Base-by-base conservation (phyloP, 2,329 filamentous ascomycete genomes). In the Reticulascus tulasneorum region DNA sequence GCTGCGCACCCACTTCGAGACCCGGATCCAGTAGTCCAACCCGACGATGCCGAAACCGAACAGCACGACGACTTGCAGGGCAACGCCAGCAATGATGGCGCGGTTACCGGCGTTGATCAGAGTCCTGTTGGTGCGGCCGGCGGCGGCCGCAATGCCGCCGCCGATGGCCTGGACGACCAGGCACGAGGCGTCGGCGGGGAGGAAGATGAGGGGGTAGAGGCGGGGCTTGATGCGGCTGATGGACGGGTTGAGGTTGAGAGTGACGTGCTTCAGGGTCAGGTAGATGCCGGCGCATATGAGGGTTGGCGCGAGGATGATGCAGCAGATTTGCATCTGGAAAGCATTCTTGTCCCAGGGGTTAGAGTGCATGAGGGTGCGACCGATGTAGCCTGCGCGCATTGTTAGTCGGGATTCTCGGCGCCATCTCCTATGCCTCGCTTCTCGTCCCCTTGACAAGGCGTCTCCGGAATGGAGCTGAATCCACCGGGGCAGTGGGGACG, bases 241-340 rank as follows among this genome's bases (percentile, higher is more conserved):
- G 23, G 47, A 27, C 8, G 73, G 66, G 55, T 62, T 64, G 42
- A 77, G 61, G 29, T 65, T 56, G 22, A 74, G 58, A 39, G 70
- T 66, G 46, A 76, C 56, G 62, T 80, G 77, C 55, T 79, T 78
- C 40, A 82, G 70, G 4, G 74, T 79, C 18, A 83, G 69, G 61
- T 82, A 83, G 55, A 82, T 73, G 50, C 67, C 71, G 45, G 77
- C 75, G 57, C 76, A 78, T 56, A 81, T 64, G 40, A 82, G 67
- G 20, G 77, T 76, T 4, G 74, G 74, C n/a, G 63, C 72, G 33
- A 78, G 65, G 56, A 78, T 73, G 59, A 79, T 75, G 56, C 67
- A 63, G 58, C 68, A 69, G 54, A 81, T 78, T 44, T 80, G 75
- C 29, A 73, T 68, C 54, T 79, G 58, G 59, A 81, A 81, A 40